Conservation (phyloP, 1,139 yeast species). For the Candida sojae region DNA sequence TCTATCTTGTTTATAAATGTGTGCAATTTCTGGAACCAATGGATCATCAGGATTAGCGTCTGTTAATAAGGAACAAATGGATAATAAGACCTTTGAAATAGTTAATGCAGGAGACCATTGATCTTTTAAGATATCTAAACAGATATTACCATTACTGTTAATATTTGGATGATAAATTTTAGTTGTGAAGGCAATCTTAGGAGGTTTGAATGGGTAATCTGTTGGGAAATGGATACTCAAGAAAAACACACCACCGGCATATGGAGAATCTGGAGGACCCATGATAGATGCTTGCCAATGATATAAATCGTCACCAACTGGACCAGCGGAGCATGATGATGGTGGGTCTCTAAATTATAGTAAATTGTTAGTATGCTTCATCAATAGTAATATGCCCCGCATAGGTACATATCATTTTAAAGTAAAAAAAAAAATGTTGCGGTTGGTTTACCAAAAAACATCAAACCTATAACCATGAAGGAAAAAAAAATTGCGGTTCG, state of each 20-base stretch:
- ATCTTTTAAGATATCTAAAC: slow-evolving; percentile 82
- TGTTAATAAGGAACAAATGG: slow-evolving; percentile 87
- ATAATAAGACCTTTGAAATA: slow-evolving; percentile 82
- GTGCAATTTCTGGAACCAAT: slow-evolving; percentile 97
- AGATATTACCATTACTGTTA: slow-evolving; percentile 84
- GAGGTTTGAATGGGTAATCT: slow-evolving; percentile 93
- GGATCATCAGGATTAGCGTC: slow-evolving; percentile 99
- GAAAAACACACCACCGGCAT: slow-evolving; percentile 92
- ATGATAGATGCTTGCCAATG: slow-evolving; percentile 98
- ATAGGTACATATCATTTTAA: too few relatives aligned
- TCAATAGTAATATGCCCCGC: neutral
- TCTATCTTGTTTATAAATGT: slow-evolving; percentile 92
- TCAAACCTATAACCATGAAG: neutral
- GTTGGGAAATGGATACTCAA: slow-evolving; percentile 92
- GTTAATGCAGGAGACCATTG: slow-evolving; percentile 94
- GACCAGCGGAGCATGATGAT: slow-evolving; percentile 98
- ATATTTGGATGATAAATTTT: slow-evolving; percentile 91
- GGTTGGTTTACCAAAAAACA: neutral
- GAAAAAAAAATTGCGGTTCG: neutral
- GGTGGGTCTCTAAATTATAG: slow-evolving; percentile 81
- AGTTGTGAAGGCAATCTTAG: slow-evolving; percentile 88
- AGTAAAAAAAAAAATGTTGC: neutral
- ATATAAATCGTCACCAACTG: slow-evolving; percentile 93
- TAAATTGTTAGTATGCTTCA: slow-evolving; percentile 28
- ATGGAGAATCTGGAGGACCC: slow-evolving; percentile 95